These are phyloP conservation scores for Pseudoturritis turrita DNA, from an alignment of 345 rosid species.

Conservation along the genomic window DNA sequence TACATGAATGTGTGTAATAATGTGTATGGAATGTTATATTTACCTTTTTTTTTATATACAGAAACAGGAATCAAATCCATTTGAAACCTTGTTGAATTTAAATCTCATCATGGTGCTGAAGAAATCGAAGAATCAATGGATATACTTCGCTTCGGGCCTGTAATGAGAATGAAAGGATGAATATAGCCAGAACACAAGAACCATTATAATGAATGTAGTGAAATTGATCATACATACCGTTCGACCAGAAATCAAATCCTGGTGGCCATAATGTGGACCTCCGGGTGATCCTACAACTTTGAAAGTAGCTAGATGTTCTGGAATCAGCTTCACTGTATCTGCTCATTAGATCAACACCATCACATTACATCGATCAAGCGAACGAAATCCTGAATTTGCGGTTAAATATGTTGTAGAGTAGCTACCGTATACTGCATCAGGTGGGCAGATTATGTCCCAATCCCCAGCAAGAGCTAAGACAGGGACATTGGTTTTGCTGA, in stretches of 20 bases:
- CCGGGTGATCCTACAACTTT: constrained; percentile 66
- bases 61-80: constrained; percentile 6
- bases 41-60: neutral
- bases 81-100: neutral
- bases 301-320: constrained; percentile 49
- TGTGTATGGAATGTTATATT: neutral
- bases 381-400: neutral
- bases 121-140: constrained; percentile 54
- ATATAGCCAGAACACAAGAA: neutral
- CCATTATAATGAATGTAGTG: neutral
- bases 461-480: constrained; percentile 79
- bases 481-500: constrained; percentile 64
- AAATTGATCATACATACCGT: constrained; percentile 38
- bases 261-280: constrained; percentile 86
- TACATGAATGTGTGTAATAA: neutral
- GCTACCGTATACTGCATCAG: constrained; percentile 80
- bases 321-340: constrained; percentile 78
- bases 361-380: neutral
- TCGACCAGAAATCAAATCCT: constrained; percentile 67
- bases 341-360: constrained; percentile 21
- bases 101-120: constrained; percentile 48
- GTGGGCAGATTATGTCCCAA: constrained; percentile 68
- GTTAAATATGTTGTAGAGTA: constrained; percentile 3
- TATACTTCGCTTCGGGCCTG: constrained; percentile 59
- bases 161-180: neutral